Percentiles rank a stretch among this genome's conserved stretches.
Evolutionary conservation across 2,329 filamentous ascomycete species (phyloP).

Genomic region (Knoxdaviesia proteae): DNA sequence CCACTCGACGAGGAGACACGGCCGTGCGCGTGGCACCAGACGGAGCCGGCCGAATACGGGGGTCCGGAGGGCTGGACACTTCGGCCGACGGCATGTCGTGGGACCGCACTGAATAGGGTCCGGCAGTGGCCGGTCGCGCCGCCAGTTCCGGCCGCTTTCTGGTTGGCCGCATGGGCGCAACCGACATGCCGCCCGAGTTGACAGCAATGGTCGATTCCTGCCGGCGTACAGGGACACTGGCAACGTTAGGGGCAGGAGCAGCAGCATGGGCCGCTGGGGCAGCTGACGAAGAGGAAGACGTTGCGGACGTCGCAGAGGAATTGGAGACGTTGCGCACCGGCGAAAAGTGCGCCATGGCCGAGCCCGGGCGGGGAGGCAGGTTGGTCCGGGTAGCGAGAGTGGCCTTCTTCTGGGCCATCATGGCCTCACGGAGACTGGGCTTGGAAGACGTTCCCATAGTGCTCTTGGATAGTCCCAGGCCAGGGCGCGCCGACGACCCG

Average conservation of each 20-base stretch:
- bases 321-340: slow-evolving; percentile 21
- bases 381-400: slow-evolving; percentile 25
- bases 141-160: slow-evolving; percentile 36
- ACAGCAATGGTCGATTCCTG: slow-evolving; percentile 22
- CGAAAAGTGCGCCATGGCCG: slow-evolving; percentile 41
- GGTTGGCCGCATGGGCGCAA: slow-evolving; percentile 40
- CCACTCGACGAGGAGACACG: slow-evolving; percentile 29
- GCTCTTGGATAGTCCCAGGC: slow-evolving; percentile 40
- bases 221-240: slow-evolving; percentile 10
- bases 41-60: too few relatives aligned
- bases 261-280: slow-evolving; percentile 7
- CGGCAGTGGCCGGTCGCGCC: slow-evolving; percentile 40
- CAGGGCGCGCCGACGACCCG: slow-evolving; percentile 26
- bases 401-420: slow-evolving; percentile 62
- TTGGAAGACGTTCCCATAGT: slow-evolving; percentile 31
- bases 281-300: slow-evolving; percentile 7
- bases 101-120: slow-evolving; percentile 41
- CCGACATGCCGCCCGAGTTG: slow-evolving; percentile 37
- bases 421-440: slow-evolving; percentile 58
- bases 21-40: not conserved
- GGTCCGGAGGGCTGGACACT: slow-evolving; percentile 7
- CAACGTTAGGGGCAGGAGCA: slow-evolving; percentile 8
- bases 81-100: slow-evolving; percentile 21
- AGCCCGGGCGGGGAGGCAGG: slow-evolving; percentile 36
- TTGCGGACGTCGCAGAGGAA: slow-evolving; percentile 14